Evolutionary conservation across 2,329 filamentous ascomycete species (phyloP).

Genomic region (Fusarium hainanense): DNA sequence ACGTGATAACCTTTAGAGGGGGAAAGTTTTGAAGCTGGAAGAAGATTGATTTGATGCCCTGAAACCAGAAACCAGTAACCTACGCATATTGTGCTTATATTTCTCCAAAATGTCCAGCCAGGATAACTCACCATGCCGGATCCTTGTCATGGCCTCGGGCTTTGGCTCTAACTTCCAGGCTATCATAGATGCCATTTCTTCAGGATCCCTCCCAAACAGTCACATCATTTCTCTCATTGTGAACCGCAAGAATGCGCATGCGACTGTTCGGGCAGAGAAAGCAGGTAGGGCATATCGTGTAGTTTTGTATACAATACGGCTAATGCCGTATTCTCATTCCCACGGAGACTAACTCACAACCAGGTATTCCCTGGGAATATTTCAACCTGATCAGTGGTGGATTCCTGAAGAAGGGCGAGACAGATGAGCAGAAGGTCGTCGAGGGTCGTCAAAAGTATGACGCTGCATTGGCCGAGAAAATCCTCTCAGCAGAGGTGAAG

Average conservation of each 20-base stretch:
- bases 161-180: constrained; percentile 84
- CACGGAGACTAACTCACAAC: not conserved
- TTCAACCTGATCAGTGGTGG: constrained; percentile 73
- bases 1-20: constrained; percentile 27
- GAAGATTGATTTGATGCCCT: not conserved
- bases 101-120: constrained; percentile 19
- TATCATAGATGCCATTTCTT: constrained; percentile 64
- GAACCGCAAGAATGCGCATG: constrained; percentile 62
- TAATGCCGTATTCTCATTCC: not conserved
- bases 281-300: constrained; percentile 47
- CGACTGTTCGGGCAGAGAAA: constrained; percentile 57
- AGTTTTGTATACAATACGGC: not conserved
- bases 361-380: constrained; percentile 75
- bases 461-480: constrained; percentile 74
- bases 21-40: constrained; percentile 24
- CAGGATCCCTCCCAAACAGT: constrained; percentile 54
- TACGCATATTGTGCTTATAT: not conserved
- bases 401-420: constrained; percentile 66
- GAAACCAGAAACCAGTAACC: constrained; percentile 1
- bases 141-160: constrained; percentile 78
- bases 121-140: constrained; percentile 55
- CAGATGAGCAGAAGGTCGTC: constrained; percentile 63
- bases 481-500: constrained; percentile 60
- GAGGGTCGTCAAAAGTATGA: constrained; percentile 79
- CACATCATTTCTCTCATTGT: constrained; percentile 60